A percentile compares a stretch with the other conserved stretches of the same genome.
These are phyloP conservation scores for Amesomyces nigricolor DNA, from an alignment of 2,329 filamentous ascomycete species.

Conservation along the genomic window DNA sequence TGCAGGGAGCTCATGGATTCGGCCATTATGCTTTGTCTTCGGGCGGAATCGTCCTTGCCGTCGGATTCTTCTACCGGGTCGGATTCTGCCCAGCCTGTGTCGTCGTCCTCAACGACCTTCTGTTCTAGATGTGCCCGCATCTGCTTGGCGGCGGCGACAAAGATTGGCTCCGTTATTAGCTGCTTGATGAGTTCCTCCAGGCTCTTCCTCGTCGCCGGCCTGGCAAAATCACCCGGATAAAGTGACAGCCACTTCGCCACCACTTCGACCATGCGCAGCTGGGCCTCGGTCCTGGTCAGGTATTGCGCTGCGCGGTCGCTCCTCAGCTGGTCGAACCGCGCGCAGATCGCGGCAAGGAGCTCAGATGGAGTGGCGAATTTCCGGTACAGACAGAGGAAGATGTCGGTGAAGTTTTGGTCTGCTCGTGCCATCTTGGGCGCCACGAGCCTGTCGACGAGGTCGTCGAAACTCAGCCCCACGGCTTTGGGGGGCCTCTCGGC, in stretches of 20 bases:
- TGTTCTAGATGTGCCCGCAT: slow-evolving; percentile 73
- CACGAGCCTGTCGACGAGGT: slow-evolving; percentile 81
- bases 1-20: slow-evolving; percentile 45
- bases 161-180: slow-evolving; percentile 73
- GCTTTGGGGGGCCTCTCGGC: slow-evolving; percentile 48
- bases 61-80: slow-evolving; percentile 51
- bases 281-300: slow-evolving; percentile 71
- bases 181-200: slow-evolving; percentile 70
- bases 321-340: slow-evolving; percentile 65
- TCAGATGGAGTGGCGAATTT: slow-evolving; percentile 82
- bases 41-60: slow-evolving; percentile 24
- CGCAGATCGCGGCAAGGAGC: slow-evolving; percentile 71
- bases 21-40: slow-evolving; percentile 33
- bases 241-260: slow-evolving; percentile 83
- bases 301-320: slow-evolving; percentile 62
- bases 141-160: slow-evolving; percentile 77
- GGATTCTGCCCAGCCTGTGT: slow-evolving; percentile 83
- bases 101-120: slow-evolving; percentile 75
- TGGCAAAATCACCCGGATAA: slow-evolving; percentile 91
- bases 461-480: slow-evolving; percentile 55
- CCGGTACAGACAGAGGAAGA: slow-evolving; percentile 89
- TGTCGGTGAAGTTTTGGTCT: slow-evolving; percentile 82
- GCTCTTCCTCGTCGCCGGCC: slow-evolving; percentile 63
- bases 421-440: slow-evolving; percentile 74
- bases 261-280: slow-evolving; percentile 77